phyloP scores from a whole-genome alignment of 306 rosid species.

The Cercis canadensis region DNA sequence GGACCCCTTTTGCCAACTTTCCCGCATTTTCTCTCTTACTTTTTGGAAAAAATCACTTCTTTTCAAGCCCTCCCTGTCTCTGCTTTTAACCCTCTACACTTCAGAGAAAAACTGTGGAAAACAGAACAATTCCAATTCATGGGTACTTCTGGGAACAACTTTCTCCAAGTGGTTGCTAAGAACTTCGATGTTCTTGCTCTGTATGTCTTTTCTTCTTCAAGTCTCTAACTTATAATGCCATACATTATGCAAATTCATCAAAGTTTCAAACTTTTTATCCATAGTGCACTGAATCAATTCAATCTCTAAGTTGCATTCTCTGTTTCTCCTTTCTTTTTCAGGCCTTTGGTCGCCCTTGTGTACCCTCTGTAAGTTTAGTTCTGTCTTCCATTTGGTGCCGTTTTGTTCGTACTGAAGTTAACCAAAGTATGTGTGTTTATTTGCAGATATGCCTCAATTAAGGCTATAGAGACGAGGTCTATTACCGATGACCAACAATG shows the following conservation, averaged over 20 bases:
- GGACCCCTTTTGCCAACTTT: conserved; percentile 38
- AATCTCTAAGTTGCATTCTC: neutral
- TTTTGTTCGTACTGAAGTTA: neutral
- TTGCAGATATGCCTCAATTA: conserved; percentile 77
- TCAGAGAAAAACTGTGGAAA: neutral
- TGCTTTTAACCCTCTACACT: conserved; percentile 34
- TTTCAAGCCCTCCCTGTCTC: conserved; percentile 13
- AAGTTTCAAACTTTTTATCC: neutral
- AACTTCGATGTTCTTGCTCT: conserved; percentile 93
- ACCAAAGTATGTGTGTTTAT: conserved; percentile 11
- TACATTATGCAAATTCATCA: neutral
- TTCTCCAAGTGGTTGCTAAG: conserved; percentile 76
- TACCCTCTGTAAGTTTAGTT: conserved; percentile 78
- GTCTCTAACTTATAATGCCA: neutral
- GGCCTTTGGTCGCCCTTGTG: conserved; percentile 86
- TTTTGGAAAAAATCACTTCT: conserved; percentile 21
- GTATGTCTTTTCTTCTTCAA: conserved; percentile 43
- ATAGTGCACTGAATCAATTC: neutral
- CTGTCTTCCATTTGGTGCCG: neutral
- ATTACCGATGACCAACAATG: conserved; percentile 84
- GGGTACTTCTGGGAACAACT: conserved; percentile 63
- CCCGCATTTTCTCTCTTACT: neutral
- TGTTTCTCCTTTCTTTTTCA: conserved; percentile 33
- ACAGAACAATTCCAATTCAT: conserved; percentile 39
- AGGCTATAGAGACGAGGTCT: conserved; percentile 86